Percentiles rank a stretch among this genome's conserved stretches.
These are phyloP conservation scores for Cupressus sempervirens DNA, from an alignment of 75 land plant species.

Conservation along the genomic window DNA sequence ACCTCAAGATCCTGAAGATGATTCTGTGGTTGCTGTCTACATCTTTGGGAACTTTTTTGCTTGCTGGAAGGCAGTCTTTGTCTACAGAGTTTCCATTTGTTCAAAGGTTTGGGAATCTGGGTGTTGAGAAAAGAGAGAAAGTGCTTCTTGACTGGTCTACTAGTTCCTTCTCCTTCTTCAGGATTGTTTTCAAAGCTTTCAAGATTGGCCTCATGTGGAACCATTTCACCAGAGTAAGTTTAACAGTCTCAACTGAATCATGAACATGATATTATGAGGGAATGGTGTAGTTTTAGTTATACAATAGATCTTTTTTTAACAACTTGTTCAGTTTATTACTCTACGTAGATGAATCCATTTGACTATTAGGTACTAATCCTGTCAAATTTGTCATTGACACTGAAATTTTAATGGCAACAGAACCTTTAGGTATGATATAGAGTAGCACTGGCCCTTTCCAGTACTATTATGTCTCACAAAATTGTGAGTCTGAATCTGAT, in stretches of 20 bases:
- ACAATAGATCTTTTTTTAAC: too few relatives aligned
- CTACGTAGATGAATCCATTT: too few relatives aligned
- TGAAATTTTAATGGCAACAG: background rate
- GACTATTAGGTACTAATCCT: too few relatives aligned
- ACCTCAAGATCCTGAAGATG: background rate
- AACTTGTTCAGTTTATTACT: too few relatives aligned
- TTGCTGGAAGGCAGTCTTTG: constrained; percentile 3
- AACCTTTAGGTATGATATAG: too few relatives aligned
- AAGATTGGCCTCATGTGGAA: constrained; percentile 8
- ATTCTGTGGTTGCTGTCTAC: constrained; percentile 18
- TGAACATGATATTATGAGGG: too few relatives aligned
- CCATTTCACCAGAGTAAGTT: constrained; percentile 13
- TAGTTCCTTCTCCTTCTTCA: background rate
- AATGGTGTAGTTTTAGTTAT: too few relatives aligned
- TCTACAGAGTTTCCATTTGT: constrained; percentile 1
- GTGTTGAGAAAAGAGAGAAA: constrained; percentile 7
- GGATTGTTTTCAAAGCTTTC: constrained; percentile 9
- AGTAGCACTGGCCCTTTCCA: background rate
- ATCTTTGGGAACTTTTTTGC: constrained; percentile 4
- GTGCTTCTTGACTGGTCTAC: constrained; percentile 12
- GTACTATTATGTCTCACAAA: too few relatives aligned
- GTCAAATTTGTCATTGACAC: too few relatives aligned
- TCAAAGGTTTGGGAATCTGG: background rate
- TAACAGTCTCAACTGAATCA: background rate
- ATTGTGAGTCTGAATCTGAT: background rate